Percentiles rank a stretch among this genome's conserved stretches.
phyloP scores from a whole-genome alignment of 768 basidiomycete genomes.

The Amanita molliuscula region DNA sequence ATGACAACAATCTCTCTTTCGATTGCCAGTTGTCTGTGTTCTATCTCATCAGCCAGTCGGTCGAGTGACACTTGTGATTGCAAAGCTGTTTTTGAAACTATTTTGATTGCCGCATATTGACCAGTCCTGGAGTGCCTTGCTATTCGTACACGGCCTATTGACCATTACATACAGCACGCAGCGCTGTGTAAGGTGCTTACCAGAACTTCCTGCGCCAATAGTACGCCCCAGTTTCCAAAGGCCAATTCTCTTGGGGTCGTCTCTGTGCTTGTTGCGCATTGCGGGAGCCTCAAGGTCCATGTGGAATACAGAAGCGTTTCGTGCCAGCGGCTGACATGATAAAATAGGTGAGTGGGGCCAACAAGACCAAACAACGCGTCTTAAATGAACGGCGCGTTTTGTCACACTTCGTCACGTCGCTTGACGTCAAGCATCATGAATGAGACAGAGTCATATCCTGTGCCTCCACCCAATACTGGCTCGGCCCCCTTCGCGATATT shows the following conservation, averaged over 20 bases:
- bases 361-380: conserved; percentile 27
- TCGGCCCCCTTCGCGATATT: conserved; percentile 65
- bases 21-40: conserved; percentile 69
- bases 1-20: conserved; percentile 95
- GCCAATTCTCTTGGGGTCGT: conserved; percentile 62
- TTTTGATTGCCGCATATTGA: conserved; percentile 90
- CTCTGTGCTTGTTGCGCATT: conserved; percentile 14
- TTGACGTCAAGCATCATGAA: conserved; percentile 1
- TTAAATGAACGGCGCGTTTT: conserved; percentile 1
- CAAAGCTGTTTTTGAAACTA: conserved; percentile 70
- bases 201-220: conserved; percentile 75
- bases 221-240: conserved; percentile 78
- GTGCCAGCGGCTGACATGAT: conserved; percentile 5
- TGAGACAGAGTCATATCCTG: conserved; percentile 27
- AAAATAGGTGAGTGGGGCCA: conserved; percentile 9
- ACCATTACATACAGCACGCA: conserved; percentile 8
- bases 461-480: conserved; percentile 55
- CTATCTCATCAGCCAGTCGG: conserved; percentile 61
- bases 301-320: background rate
- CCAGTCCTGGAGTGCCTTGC: conserved; percentile 83
- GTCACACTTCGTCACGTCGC: background rate
- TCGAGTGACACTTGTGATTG: conserved; percentile 59
- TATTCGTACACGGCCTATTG: conserved; percentile 77
- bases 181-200: conserved; percentile 20
- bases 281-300: conserved; percentile 11